Evolutionary conservation across 768 basidiomycete genomes (phyloP), one percentile per base, ranked within the genome.

Genomic region (Lactifluus volemus): DNA sequence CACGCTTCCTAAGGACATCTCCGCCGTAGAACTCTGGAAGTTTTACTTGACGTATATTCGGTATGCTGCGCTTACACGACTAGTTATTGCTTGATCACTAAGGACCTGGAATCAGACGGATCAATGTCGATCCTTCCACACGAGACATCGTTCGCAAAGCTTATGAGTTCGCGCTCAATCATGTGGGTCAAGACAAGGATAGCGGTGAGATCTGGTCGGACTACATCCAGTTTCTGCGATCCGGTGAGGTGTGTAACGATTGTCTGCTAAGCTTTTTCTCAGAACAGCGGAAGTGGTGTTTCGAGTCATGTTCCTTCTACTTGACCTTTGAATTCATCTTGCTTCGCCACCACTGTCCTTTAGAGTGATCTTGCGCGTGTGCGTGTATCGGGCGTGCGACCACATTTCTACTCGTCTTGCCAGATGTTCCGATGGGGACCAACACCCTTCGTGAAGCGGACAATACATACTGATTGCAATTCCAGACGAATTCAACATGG

Each of bases 11-110:
- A 59, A 84, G 83, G 69, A 82, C 83, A 17, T 93, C 92, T 0
- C 89, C 6, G 87, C 86, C 56, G 92, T 95, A 64, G 89, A 92
- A 63, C 78, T 98, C 2, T 96, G 92, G 89, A 88, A 84, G 70
- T 92, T 89, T 69, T 99, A 99, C 73, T 77, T 99, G 64, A 86
- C 85, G 49, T 98, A 97, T 73, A 92, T 99, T 69, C 84, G 96
- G 80, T 59, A 60, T 55, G 17, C 54, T 39, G 58, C 48, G 59
- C 53, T 59, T 62, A 57, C 44, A 53, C 55, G 54, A 47, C 58
- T 57, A 50, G 64, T 25, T 65, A 34, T 41, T 30, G 49, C 52
- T 39, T 57, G 44, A 52, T 30, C 32, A 50, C 57, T 48, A 29
- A 21, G 55, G 25, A 54, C 56, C 64, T 61, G 61, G 67, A 68